Evolutionary conservation across 805 yeast genomes (phyloP).

Genomic region (Diddensiella santjacobensis): DNA sequence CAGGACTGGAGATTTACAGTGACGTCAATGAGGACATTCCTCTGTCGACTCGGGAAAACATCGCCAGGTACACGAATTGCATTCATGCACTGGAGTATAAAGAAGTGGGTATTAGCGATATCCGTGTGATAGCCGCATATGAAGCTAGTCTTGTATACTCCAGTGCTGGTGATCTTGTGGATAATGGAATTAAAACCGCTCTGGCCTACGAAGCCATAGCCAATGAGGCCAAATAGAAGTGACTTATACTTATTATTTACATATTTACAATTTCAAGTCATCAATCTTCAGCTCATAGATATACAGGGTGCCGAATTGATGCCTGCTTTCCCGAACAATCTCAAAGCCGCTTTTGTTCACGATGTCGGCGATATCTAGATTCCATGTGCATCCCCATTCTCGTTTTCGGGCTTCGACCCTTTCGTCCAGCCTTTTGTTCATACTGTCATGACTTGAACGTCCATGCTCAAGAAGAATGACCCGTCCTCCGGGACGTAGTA

Average conservation of each 20-base stretch:
- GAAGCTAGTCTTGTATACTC: constrained; percentile 83
- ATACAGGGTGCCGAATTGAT: constrained; percentile 86
- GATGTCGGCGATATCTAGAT: constrained; percentile 84
- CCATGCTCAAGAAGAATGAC: constrained; percentile 90
- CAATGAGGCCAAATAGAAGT: neutral
- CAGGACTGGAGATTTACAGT: constrained; percentile 91
- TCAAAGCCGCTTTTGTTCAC: constrained; percentile 81
- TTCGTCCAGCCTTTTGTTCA: constrained; percentile 76
- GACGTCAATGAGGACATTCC: constrained; percentile 78
- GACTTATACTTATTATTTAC: constrained; percentile 4
- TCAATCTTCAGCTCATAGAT: constrained; percentile 32
- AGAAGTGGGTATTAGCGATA: constrained; percentile 83
- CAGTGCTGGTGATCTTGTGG: constrained; percentile 65
- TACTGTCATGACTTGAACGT: constrained; percentile 70
- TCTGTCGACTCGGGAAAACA: constrained; percentile 59
- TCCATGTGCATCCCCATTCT: constrained; percentile 98
- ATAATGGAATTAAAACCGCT: constrained; percentile 65
- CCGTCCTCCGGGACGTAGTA: constrained; percentile 87
- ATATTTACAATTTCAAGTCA: too few relatives aligned
- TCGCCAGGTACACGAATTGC: constrained; percentile 82
- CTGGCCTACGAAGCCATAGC: constrained; percentile 71
- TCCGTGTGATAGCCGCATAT: constrained; percentile 73
- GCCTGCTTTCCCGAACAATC: constrained; percentile 71
- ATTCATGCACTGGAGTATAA: constrained; percentile 75
- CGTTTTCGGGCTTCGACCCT: constrained; percentile 79